Evolutionary conservation across 2,329 filamentous ascomycete genomes (phyloP), one percentile per base, ranked within the genome.

Genomic region (Colletotrichum siamense): DNA sequence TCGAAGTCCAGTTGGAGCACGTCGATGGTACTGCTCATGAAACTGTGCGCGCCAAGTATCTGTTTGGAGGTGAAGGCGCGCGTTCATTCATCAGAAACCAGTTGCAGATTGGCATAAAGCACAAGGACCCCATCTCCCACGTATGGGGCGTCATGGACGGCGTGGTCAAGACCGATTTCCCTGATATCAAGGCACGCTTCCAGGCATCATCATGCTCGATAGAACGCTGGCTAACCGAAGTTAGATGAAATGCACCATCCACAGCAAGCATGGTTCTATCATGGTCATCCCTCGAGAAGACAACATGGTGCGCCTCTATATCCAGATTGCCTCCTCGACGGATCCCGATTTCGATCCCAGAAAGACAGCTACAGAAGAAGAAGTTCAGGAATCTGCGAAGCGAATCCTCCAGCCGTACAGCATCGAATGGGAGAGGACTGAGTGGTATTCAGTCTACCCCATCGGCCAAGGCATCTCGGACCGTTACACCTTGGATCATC

Each of bases 71-170:
- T 7, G 94, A 95, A 81, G 94, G 94, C 1, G 92, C 94, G 4
- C 89, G 91, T 76, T 95, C 94, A 0, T 91, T 90, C 70, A 89
- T 95, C 18, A 88, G 94, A 59, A 87, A 92, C 59, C 88, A 92
- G 79, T 86, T 95, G 30, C 89, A 91, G 44, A 95, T 98, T 69
- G 91, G 91, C 8, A 91, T 98, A 78, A 92, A 91, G 77, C 90
- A 93, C 82, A 92, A 93, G 76, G 93, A 95, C 80, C 93, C 93
- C 18, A 93, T 93, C 71, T 89, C 93, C 62, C 88, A 94, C 81
- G 92, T 95, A 30, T 95, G 94, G 94, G 93, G 93, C 59, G 94
- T 95, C 22, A 94, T 95, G 87, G 94, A 95, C 80, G 90, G 94
- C 39, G 92, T 95, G 3, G 92, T 94, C 26, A 88, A 91, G 81